phyloP scores from a whole-genome alignment of 1,284 basidiomycete species.

The Ceratobasidium sp. region DNA sequence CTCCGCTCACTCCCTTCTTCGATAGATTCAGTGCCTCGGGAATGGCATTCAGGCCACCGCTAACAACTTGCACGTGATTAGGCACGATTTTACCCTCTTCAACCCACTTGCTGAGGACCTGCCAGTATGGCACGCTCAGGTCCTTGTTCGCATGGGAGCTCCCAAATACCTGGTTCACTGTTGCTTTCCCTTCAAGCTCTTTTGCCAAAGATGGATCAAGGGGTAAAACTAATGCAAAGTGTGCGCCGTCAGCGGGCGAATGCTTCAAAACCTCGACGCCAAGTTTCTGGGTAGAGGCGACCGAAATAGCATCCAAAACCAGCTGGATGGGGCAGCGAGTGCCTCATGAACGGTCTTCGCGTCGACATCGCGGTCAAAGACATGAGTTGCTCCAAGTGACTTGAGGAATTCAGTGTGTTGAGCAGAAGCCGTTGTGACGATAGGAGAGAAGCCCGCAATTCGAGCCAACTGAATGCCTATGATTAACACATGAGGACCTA shows the following conservation, averaged over 20 bases:
- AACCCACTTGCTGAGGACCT: no score
- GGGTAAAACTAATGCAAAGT: constrained; percentile 7
- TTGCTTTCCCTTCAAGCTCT: constrained; percentile 8
- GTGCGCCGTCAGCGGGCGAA: constrained; percentile 8
- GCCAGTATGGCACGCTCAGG: constrained; percentile 18
- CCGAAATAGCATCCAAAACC: constrained; percentile 55
- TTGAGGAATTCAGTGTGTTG: no score
- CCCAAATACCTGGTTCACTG: constrained; percentile 1
- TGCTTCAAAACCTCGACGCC: constrained; percentile 46
- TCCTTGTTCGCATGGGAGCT: background rate
- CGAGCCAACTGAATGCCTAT: constrained; percentile 44
- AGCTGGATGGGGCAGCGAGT: constrained; percentile 45
- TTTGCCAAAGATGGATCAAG: background rate
- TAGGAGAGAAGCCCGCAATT: constrained; percentile 48
- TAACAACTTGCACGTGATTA: constrained; percentile 8
- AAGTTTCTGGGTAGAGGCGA: constrained; percentile 48
- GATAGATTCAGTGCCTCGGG: background rate
- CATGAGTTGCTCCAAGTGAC: constrained; percentile 62
- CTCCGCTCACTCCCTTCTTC: no score
- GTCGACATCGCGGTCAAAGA: constrained; percentile 56
- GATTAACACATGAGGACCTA: constrained; percentile 45
- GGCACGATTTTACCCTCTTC: no score
- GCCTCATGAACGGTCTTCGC: constrained; percentile 49
- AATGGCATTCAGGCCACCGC: background rate
- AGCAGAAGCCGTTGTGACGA: constrained; percentile 53